Evolutionary conservation across 352 stramenopile species (phyloP).

Genomic region (Pythium diclinum): DNA sequence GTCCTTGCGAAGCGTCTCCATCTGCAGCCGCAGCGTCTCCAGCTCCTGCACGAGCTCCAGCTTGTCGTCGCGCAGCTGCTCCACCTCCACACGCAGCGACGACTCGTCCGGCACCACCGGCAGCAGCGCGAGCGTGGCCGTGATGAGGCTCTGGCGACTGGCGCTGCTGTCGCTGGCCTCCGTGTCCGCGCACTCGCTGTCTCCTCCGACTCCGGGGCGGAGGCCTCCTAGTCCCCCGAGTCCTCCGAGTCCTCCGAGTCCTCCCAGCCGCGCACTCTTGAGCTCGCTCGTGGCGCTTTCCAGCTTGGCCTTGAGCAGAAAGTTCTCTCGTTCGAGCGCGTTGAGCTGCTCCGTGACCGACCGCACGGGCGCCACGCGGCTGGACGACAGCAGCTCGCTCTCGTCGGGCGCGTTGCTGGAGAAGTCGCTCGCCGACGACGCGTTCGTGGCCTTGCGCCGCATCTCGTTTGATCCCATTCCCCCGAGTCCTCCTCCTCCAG

Average conservation of each 20-base stretch:
- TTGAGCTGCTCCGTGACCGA: constrained; percentile 77
- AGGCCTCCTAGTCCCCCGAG: constrained; percentile 11
- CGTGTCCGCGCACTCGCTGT: constrained; percentile 20
- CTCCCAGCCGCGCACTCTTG: constrained; percentile 25
- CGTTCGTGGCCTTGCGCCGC: constrained; percentile 41
- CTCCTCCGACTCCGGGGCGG: constrained; percentile 20
- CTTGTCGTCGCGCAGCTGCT: constrained; percentile 36
- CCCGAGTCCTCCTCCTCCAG: neutral
- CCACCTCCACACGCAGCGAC: constrained; percentile 37
- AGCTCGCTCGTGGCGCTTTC: constrained; percentile 36
- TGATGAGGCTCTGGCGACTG: constrained; percentile 20
- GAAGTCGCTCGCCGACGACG: constrained; percentile 38
- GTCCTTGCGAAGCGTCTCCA: constrained; percentile 21
- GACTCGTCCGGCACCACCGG: constrained; percentile 26
- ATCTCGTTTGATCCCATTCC: constrained; percentile 10
- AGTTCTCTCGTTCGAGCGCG: constrained; percentile 71
- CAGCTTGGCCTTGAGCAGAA: constrained; percentile 59
- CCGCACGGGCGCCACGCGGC: constrained; percentile 39
- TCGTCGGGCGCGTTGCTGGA: constrained; percentile 18
- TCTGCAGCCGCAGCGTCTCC: constrained; percentile 32
- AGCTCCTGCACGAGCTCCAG: constrained; percentile 40
- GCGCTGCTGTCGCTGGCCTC: constrained; percentile 34
- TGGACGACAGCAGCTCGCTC: constrained; percentile 14
- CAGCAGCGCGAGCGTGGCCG: constrained; percentile 22
- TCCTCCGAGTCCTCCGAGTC: neutral